Conservation (phyloP, 345 rosid species). For the Lepidium africanum region DNA sequence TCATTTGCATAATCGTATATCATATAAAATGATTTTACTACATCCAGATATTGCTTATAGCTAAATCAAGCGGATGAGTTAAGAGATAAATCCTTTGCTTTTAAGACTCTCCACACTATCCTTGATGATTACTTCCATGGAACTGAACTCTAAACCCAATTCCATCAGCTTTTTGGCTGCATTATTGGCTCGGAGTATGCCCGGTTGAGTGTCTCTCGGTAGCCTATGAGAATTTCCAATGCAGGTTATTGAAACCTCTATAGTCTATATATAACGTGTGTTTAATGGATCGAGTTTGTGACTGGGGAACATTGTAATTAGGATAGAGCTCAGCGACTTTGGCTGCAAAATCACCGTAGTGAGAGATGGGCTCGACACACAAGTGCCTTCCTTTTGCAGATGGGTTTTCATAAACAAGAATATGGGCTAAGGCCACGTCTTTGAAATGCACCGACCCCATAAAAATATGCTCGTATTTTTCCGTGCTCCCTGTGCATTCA, state of each 20-base stretch:
- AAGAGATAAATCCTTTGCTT: constrained; percentile 57
- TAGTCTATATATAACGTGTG: background rate
- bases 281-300: background rate
- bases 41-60: background rate
- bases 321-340: constrained; percentile 93
- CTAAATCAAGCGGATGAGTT: background rate
- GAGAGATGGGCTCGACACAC: constrained; percentile 82
- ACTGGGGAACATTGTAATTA: constrained; percentile 48
- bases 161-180: constrained; percentile 66
- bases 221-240: constrained; percentile 24
- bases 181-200: constrained; percentile 57
- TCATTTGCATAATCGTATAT: background rate
- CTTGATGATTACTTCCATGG: constrained; percentile 77
- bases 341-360: constrained; percentile 82
- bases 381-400: constrained; percentile 75
- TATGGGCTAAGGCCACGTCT: constrained; percentile 83
- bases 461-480: constrained; percentile 59
- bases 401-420: constrained; percentile 75
- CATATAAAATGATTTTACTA: background rate
- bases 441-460: constrained; percentile 91
- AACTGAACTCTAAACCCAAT: constrained; percentile 64
- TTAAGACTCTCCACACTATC: constrained; percentile 71
- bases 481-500: constrained; percentile 59
- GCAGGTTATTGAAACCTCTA: background rate
- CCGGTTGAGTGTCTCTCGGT: constrained; percentile 78